phyloP scores from a whole-genome alignment of 176 grass and related monocot genomes.

The Eleusine indica region DNA sequence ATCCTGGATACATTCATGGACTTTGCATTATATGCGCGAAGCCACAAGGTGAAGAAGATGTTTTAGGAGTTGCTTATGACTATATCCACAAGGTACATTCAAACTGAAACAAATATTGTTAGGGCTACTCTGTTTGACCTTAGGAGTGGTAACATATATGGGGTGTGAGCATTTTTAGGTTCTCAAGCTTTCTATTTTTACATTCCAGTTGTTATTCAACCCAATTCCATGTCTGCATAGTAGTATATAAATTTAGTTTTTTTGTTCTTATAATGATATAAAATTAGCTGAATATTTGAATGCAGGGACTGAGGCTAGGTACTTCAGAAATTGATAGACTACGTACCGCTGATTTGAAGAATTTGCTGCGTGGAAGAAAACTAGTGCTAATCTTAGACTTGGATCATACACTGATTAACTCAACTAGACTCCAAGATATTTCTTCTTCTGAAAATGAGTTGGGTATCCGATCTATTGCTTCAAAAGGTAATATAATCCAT shows the following conservation, averaged over 20 bases:
- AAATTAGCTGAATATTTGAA: constrained; percentile 29
- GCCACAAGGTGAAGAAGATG: constrained; percentile 61
- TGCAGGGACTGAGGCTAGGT: constrained; percentile 76
- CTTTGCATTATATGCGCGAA: constrained; percentile 61
- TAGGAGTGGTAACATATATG: not conserved
- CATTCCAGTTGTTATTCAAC: constrained; percentile 19
- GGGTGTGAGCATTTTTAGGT: not conserved
- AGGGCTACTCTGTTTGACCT: constrained; percentile 7
- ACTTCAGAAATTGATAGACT: constrained; percentile 77
- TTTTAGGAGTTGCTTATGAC: constrained; percentile 69
- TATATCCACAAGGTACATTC: constrained; percentile 84
- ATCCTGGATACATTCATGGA: constrained; percentile 69
- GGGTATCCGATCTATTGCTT: constrained; percentile 53
- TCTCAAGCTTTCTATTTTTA: constrained; percentile 1
- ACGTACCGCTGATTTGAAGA: constrained; percentile 62
- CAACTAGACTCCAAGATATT: constrained; percentile 63
- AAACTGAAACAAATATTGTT: constrained; percentile 9
- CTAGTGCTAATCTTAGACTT: constrained; percentile 84
- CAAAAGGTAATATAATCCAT: constrained; percentile 51
- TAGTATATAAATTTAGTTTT: not conserved
- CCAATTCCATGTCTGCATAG: not conserved
- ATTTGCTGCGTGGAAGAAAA: constrained; percentile 63
- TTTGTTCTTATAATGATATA: not conserved
- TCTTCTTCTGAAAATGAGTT: constrained; percentile 70
- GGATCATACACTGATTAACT: constrained; percentile 93